Percentiles rank a stretch among this genome's conserved stretches.
Evolutionary conservation across 2,329 filamentous ascomycete species (phyloP).

Genomic region (Elsinoe arachidis): DNA sequence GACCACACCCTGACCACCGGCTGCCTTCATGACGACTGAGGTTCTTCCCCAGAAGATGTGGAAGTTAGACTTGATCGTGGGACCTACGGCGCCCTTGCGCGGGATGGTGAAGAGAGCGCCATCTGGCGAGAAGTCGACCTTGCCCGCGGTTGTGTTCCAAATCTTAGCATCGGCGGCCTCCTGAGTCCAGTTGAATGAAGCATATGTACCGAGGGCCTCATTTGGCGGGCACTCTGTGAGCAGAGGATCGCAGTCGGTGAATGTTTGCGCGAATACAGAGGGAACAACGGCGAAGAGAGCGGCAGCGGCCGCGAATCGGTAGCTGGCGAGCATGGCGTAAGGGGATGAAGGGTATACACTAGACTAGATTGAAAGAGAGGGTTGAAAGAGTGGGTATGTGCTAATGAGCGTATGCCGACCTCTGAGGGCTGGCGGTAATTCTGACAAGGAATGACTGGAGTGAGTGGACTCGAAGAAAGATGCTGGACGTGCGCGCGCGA

Average conservation of each 20-base stretch:
- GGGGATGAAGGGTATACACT: background rate
- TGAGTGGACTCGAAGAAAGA: slow-evolving; percentile 3
- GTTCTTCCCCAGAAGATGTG: slow-evolving; percentile 81
- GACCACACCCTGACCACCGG: slow-evolving; percentile 66
- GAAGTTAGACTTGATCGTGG: slow-evolving; percentile 69
- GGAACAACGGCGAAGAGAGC: slow-evolving; percentile 30
- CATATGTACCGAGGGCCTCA: slow-evolving; percentile 58
- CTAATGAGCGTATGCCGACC: slow-evolving; percentile 10
- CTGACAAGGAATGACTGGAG: slow-evolving; percentile 11
- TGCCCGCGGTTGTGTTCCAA: slow-evolving; percentile 52
- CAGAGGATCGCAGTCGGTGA: slow-evolving; percentile 68
- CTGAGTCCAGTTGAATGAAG: slow-evolving; percentile 53
- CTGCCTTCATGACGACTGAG: slow-evolving; percentile 69
- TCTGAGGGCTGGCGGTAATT: slow-evolving; percentile 9
- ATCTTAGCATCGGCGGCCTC: slow-evolving; percentile 31
- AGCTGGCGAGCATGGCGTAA: slow-evolving; percentile 6
- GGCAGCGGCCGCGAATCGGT: slow-evolving; percentile 16
- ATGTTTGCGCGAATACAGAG: slow-evolving; percentile 60
- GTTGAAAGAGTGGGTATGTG: background rate
- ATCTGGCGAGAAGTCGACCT: slow-evolving; percentile 44
- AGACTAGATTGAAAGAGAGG: background rate
- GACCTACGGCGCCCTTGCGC: slow-evolving; percentile 57
- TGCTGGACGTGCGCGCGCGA: slow-evolving; percentile 12
- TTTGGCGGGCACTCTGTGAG: slow-evolving; percentile 61
- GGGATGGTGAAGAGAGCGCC: slow-evolving; percentile 64